Percentiles rank a stretch among this genome's conserved stretches.
Evolutionary conservation across 805 yeast genomes (phyloP).

Genomic region (Cyberlindnera maritima): DNA sequence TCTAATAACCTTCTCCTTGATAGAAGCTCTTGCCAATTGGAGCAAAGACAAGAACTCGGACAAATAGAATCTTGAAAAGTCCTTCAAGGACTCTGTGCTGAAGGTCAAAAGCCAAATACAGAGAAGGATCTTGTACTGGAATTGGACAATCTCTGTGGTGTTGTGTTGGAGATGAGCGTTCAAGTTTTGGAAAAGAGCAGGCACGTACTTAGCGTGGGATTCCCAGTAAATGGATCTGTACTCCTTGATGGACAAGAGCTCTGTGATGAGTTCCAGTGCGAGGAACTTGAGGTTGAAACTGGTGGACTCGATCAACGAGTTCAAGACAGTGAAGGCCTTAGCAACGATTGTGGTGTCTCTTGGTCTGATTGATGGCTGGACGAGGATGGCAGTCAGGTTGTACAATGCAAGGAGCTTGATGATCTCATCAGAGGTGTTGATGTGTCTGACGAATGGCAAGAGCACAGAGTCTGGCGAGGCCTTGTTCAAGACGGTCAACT

Average conservation of each 20-base stretch:
- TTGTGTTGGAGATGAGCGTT: slow-evolving; percentile 28
- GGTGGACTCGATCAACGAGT: slow-evolving; percentile 30
- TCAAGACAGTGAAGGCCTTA: slow-evolving; percentile 15
- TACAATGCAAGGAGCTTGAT: slow-evolving; percentile 55
- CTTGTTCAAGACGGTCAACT: slow-evolving; percentile 28
- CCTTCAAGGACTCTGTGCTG: slow-evolving; percentile 47
- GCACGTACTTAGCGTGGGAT: slow-evolving; percentile 40
- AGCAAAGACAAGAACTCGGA: slow-evolving; percentile 41
- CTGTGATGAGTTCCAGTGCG: slow-evolving; percentile 62
- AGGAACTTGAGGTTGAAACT: slow-evolving; percentile 55
- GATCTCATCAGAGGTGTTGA: slow-evolving; percentile 54
- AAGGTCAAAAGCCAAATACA: slow-evolving; percentile 85
- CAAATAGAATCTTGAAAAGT: slow-evolving; percentile 55
- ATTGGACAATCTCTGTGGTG: slow-evolving; percentile 46
- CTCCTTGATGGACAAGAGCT: slow-evolving; percentile 50
- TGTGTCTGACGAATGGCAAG: slow-evolving; percentile 48
- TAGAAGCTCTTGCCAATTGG: slow-evolving; percentile 68
- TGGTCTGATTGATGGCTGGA: slow-evolving; percentile 21
- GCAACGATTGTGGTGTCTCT: slow-evolving; percentile 24
- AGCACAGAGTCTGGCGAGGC: slow-evolving; percentile 7
- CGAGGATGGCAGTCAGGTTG: slow-evolving; percentile 49
- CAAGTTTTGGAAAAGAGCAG: slow-evolving; percentile 47
- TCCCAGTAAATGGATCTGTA: slow-evolving; percentile 52
- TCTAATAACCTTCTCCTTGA: slow-evolving; percentile 89
- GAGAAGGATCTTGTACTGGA: slow-evolving; percentile 77